A percentile compares a stretch with the other conserved stretches of the same genome.
phyloP scores from a whole-genome alignment of 2,329 filamentous ascomycete genomes.

The Triangularia verruculosa region DNA sequence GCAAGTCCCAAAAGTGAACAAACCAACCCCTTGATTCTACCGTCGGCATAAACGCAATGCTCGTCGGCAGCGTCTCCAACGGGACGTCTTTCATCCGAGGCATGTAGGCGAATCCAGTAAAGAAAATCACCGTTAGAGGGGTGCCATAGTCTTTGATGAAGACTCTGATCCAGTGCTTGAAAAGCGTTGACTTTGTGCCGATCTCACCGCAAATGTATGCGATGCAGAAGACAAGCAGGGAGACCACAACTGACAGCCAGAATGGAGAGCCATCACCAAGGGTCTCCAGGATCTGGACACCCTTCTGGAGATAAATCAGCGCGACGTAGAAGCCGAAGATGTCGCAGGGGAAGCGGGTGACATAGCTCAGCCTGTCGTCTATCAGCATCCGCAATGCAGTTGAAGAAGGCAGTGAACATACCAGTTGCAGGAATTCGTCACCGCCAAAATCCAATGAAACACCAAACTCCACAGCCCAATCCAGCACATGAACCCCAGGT shows the following conservation, averaged over 20 bases:
- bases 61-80: conserved; percentile 70
- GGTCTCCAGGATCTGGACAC: conserved; percentile 76
- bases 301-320: conserved; percentile 88
- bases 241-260: conserved; percentile 75
- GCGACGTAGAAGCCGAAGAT: conserved; percentile 94
- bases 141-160: conserved; percentile 91
- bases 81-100: conserved; percentile 73
- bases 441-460: conserved; percentile 79
- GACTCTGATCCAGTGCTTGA: conserved; percentile 70
- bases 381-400: background rate
- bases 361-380: conserved; percentile 61
- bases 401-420: background rate
- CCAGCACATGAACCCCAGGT: conserved; percentile 89
- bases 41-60: conserved; percentile 76
- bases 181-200: conserved; percentile 63
- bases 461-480: conserved; percentile 84
- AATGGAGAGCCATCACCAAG: conserved; percentile 66
- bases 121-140: conserved; percentile 78
- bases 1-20: conserved; percentile 76
- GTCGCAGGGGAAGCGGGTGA: conserved; percentile 88
- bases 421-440: conserved; percentile 83
- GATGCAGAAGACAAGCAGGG: conserved; percentile 73
- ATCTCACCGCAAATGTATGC: conserved; percentile 72
- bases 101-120: conserved; percentile 84
- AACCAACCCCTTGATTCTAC: conserved; percentile 66